These are phyloP conservation scores for Imleria badia DNA, from an alignment of 768 basidiomycete species.

Conservation along the genomic window DNA sequence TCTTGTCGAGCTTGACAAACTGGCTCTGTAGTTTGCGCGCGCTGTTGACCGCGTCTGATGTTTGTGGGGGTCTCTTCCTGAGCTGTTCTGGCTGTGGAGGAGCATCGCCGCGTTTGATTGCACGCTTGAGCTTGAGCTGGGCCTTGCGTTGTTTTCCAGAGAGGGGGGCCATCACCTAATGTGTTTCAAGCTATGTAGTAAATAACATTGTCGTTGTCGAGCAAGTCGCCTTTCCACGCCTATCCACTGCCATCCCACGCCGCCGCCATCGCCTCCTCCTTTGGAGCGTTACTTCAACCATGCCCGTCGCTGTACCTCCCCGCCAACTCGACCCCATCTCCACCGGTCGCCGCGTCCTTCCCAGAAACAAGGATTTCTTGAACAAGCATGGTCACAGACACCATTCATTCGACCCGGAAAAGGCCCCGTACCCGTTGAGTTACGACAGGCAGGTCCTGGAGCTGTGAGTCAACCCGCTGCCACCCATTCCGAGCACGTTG, in stretches of 20 bases:
- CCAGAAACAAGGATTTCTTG: conserved; percentile 54
- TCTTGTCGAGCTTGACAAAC: conserved; percentile 60
- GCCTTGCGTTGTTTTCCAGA: conserved; percentile 71
- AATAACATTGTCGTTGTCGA: neutral
- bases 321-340: conserved; percentile 21
- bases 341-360: conserved; percentile 32
- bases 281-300: conserved; percentile 5
- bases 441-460: conserved; percentile 69
- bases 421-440: conserved; percentile 77
- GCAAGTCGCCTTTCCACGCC: conserved; percentile 16
- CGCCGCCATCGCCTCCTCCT: neutral
- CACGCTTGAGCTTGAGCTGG: conserved; percentile 75
- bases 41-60: conserved; percentile 35
- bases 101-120: conserved; percentile 78
- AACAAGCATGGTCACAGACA: conserved; percentile 61
- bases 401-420: conserved; percentile 68
- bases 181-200: conserved; percentile 18
- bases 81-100: conserved; percentile 32
- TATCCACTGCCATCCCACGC: conserved; percentile 9
- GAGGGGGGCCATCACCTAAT: conserved; percentile 26
- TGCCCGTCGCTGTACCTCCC: conserved; percentile 18
- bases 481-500: neutral
- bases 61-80: neutral
- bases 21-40: conserved; percentile 64
- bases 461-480: conserved; percentile 46